Base-by-base conservation (phyloP, 2,329 filamentous ascomycete genomes). In the Aspergillus cejpii region DNA sequence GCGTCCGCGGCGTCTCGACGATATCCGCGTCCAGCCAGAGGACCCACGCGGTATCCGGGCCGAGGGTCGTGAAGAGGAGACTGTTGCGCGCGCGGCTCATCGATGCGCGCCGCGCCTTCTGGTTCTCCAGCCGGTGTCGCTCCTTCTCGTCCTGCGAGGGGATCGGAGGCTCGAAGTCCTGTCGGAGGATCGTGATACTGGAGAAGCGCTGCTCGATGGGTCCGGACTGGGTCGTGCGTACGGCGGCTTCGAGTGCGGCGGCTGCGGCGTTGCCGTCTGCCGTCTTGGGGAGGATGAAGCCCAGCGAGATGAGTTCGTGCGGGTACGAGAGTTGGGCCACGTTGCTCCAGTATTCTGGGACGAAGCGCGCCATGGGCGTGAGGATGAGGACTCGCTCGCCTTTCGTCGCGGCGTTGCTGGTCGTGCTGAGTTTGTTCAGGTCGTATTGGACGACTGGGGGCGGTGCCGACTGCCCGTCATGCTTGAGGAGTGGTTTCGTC, bases 21-120 rank as follows among this genome's bases (percentile, higher is more conserved):
- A 98, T 85, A 65, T 98, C 92, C 28, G 83, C 79, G 63, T 98
- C 92, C 23, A 98, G 76, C 92, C 92, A 98, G 19, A 98, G 76
- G 26, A 98, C 90, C 92, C 92, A 98, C 0, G 88, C 92, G 0
- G 89, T 96, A 10, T 81, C 78, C 0, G 90, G 90, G 1, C 91
- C 90, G 7, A 98, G 74, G 0, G 91, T 97, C 6, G 92, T 96
- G 72, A 97, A 98, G 21, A 98, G 78, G 6, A 98, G 77, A 43
- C 87, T 94, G 65, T 98, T 98, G 53, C 92, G 83, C 28, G 92
- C 91, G 61, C 87, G 85, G 59, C 88, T 84, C 92, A 98, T 97
- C 49, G 87, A 84, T 33, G 88, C 84, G 27, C 92, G 80, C 10
- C 92, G 82, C 5, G 74, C 76, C 69, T 94, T 95, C 65, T 98